These are phyloP conservation scores for Mychonastes homosphaera DNA, from an alignment of 139 green algal species.

Conservation along the genomic window DNA sequence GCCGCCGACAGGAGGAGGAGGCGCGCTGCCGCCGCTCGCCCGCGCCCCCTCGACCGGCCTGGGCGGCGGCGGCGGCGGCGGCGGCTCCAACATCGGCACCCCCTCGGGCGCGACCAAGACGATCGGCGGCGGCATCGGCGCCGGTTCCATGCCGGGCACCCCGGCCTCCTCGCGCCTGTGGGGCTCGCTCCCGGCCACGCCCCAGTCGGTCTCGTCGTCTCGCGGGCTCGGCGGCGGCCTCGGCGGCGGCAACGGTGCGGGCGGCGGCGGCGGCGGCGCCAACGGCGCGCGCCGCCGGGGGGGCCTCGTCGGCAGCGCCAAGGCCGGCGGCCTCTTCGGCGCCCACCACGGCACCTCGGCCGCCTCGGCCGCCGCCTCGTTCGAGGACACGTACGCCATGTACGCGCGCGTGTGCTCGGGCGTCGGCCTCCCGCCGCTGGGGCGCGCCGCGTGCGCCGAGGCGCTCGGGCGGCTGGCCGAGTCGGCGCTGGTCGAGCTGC, in stretches of 20 bases:
- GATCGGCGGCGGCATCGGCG: not conserved
- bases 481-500: slow-evolving; percentile 11
- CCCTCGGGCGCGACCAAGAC: not conserved
- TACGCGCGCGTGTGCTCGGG: slow-evolving; percentile 22
- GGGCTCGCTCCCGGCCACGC: too few species aligned
- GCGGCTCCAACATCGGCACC: slow-evolving; percentile 5
- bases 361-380: too few species aligned
- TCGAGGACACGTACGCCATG: too few species aligned
- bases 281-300: too few species aligned
- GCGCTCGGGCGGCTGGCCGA: slow-evolving; percentile 15
- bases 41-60: not conserved
- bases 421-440: slow-evolving; percentile 5
- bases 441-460: slow-evolving; percentile 2
- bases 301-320: too few species aligned
- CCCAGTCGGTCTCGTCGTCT: too few species aligned
- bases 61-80: not conserved
- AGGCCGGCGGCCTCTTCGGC: too few species aligned
- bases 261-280: too few species aligned
- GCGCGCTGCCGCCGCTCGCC: not conserved
- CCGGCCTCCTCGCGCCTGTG: too few species aligned
- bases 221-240: too few species aligned
- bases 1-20: not conserved
- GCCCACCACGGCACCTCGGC: too few species aligned
- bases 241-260: too few species aligned
- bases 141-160: not conserved